Conservation (phyloP, 495 filamentous ascomycete species). For the Xeromyces bisporus region DNA sequence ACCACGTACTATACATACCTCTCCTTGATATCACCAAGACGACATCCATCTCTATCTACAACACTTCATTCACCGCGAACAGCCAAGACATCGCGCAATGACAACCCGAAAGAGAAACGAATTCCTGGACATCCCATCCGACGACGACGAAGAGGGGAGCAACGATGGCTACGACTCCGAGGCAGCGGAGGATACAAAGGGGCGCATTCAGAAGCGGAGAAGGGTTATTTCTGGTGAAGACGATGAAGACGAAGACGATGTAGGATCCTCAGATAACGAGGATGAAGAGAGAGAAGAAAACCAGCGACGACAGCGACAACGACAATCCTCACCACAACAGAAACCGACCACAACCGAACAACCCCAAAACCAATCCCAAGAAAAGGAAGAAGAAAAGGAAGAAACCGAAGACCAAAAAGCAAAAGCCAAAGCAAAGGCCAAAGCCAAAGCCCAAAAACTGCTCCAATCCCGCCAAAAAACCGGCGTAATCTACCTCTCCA, state of each 20-base stretch:
- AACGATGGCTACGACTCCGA: slow-evolving; percentile 51
- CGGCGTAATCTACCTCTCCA: slow-evolving; percentile 77
- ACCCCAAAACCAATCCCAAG: neutral
- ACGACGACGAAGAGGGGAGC: slow-evolving; percentile 45
- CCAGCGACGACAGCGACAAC: neutral
- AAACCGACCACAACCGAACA: slow-evolving; percentile 3
- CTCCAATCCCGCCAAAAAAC: slow-evolving; percentile 28
- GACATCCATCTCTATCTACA: slow-evolving; percentile 2
- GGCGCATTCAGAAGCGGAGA: slow-evolving; percentile 49
- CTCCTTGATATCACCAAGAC: neutral
- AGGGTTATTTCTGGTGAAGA: slow-evolving; percentile 20
- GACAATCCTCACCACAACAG: slow-evolving; percentile 1
- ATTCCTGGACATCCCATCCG: slow-evolving; percentile 49
- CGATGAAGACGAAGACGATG: slow-evolving; percentile 24
- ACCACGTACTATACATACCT: no score
- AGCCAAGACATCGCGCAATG: no score
- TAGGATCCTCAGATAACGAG: slow-evolving; percentile 13
- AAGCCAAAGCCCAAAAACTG: slow-evolving; percentile 5
- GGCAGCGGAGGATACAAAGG: slow-evolving; percentile 42
- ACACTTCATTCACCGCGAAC: slow-evolving; percentile 1
- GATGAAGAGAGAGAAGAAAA: slow-evolving; percentile 1
- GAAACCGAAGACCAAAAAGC: neutral
- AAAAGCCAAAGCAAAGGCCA: slow-evolving; percentile 2
- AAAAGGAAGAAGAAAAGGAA: slow-evolving; percentile 1
- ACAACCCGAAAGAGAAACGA: slow-evolving; percentile 53